Conservation (phyloP, 2,329 filamentous ascomycete genomes). For the Alternaria angustiovoidea region DNA sequence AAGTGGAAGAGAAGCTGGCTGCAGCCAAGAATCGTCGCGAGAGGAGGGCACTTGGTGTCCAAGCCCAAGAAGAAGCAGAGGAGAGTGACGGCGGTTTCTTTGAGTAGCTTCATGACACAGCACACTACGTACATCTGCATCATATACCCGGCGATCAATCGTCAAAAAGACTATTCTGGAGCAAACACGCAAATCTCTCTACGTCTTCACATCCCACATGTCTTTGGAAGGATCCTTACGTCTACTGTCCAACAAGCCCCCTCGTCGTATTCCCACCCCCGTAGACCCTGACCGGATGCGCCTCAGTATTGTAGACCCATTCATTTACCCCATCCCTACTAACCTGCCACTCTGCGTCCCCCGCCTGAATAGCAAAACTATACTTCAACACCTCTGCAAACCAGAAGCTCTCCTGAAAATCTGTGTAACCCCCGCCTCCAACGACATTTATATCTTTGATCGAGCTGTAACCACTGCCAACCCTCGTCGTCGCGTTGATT, state of each 20-base stretch:
- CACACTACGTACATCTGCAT: constrained; percentile 17
- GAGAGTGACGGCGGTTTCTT: constrained; percentile 52
- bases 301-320: constrained; percentile 72
- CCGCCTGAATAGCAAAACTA: constrained; percentile 72
- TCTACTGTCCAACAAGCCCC: neutral
- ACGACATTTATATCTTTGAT: constrained; percentile 71
- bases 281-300: constrained; percentile 64
- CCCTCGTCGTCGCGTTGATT: constrained; percentile 70
- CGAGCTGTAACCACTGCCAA: constrained; percentile 71
- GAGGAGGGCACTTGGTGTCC: constrained; percentile 26
- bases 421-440: constrained; percentile 67
- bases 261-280: constrained; percentile 3
- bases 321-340: constrained; percentile 58
- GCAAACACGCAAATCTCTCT: neutral
- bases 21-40: constrained; percentile 28
- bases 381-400: constrained; percentile 92
- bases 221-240: neutral
- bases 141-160: constrained; percentile 27
- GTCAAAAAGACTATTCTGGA: constrained; percentile 6
- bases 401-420: constrained; percentile 87
- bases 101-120: constrained; percentile 32
- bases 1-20: constrained; percentile 25
- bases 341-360: constrained; percentile 68
- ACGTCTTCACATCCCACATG: neutral
- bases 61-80: constrained; percentile 38